Conservation (phyloP, 148 eudicot species). For the Pharnaceum exiguum region DNA sequence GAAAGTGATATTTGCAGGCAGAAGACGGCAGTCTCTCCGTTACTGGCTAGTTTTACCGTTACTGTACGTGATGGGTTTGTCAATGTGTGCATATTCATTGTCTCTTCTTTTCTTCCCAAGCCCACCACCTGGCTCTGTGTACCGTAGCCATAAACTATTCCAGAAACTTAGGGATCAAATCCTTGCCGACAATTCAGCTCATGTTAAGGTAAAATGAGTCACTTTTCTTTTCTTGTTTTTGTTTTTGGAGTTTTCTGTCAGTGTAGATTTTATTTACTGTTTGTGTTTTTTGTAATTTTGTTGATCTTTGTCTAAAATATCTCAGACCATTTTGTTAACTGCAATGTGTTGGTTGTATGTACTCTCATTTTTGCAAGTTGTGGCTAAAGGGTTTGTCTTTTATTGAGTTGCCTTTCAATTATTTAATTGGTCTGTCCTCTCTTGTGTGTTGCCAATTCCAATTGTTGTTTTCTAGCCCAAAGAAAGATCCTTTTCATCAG, state of each 20-base stretch:
- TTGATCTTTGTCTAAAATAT: neutral
- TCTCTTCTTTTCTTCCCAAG: conserved; percentile 35
- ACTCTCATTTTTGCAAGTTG: too few species aligned
- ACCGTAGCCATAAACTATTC: conserved; percentile 53
- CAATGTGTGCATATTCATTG: conserved; percentile 47
- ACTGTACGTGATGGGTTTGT: conserved; percentile 46
- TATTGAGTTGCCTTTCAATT: too few species aligned
- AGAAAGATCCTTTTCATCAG: too few species aligned
- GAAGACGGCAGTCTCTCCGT: conserved; percentile 34
- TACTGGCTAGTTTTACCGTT: conserved; percentile 44
- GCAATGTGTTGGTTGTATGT: too few species aligned
- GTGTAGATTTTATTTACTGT: too few species aligned
- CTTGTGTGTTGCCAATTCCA: too few species aligned
- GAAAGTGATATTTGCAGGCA: conserved; percentile 22
- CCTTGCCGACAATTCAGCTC: conserved; percentile 35
- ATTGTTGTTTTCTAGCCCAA: too few species aligned
- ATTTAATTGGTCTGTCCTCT: too few species aligned
- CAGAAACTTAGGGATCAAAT: conserved; percentile 45
- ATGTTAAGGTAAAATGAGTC: conserved; percentile 39
- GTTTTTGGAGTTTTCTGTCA: neutral
- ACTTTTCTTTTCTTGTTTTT: neutral
- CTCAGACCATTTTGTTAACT: too few species aligned
- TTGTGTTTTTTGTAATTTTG: neutral
- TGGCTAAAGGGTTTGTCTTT: too few species aligned
- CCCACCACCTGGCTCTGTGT: conserved; percentile 61